Conservation (phyloP, 257 asterid species). For the Misopates orontium region DNA sequence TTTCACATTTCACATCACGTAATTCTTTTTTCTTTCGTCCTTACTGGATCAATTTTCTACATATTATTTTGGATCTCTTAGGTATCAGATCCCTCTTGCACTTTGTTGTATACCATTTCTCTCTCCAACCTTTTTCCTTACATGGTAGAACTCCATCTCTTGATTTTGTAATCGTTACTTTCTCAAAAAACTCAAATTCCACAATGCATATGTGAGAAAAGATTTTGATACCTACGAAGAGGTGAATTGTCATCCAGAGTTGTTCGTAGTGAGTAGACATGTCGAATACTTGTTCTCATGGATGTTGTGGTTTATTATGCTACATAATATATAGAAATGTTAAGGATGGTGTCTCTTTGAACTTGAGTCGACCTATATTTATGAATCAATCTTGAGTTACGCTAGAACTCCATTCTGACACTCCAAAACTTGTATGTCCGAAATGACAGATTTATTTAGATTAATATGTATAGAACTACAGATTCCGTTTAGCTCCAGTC, state of each 20-base stretch:
- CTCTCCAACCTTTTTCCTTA: too few relatives aligned
- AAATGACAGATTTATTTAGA: neutral
- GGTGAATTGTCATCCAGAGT: constrained; percentile 13
- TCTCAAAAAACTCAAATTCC: too few relatives aligned
- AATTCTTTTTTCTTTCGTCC: too few relatives aligned
- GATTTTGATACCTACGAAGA: neutral
- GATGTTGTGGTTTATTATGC: neutral
- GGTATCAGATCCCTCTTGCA: too few relatives aligned
- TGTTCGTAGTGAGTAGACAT: neutral
- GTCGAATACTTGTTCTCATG: neutral
- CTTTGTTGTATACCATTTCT: too few relatives aligned
- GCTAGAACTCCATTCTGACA: neutral
- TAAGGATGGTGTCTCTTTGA: constrained; percentile 9
- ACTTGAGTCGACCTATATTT: neutral
- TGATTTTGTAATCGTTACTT: too few relatives aligned
- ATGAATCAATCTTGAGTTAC: constrained; percentile 7
- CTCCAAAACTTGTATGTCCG: constrained; percentile 7
- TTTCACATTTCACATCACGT: too few relatives aligned
- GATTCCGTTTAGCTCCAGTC: too few relatives aligned
- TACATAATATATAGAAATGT: neutral
- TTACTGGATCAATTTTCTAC: too few relatives aligned
- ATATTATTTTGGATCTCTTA: too few relatives aligned
- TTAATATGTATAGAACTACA: neutral
- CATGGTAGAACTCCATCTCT: too few relatives aligned
- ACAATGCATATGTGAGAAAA: neutral